Percentiles rank a stretch among this genome's conserved stretches.
These are phyloP conservation scores for Centrapalus pauciflorus DNA, from an alignment of 129 eudicot species.

Conservation along the genomic window DNA sequence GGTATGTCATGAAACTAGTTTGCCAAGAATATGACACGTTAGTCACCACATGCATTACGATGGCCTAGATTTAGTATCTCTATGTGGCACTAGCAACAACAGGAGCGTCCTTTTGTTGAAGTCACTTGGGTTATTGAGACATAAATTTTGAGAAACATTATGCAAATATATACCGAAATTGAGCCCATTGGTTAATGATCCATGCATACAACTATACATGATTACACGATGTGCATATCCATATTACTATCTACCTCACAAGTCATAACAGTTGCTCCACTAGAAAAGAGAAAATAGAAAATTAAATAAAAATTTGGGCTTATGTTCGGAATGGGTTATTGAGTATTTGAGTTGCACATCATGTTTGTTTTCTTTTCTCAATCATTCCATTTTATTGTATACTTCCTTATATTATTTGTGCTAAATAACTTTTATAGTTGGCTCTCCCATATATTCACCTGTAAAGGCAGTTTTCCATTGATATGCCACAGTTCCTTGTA, in stretches of 20 bases:
- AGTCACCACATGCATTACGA: background rate
- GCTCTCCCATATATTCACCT: background rate
- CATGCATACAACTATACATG: background rate
- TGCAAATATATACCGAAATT: background rate
- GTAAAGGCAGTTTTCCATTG: background rate
- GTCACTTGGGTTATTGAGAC: background rate
- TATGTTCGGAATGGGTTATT: background rate
- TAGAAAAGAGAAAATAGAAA: background rate
- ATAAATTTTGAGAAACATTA: background rate
- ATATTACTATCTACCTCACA: background rate
- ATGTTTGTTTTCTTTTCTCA: background rate
- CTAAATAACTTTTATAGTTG: background rate
- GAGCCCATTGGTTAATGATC: background rate
- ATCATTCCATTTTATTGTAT: background rate
- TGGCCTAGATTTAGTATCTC: background rate
- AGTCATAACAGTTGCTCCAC: background rate
- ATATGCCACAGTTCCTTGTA: background rate
- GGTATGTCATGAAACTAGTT: constrained; percentile 55
- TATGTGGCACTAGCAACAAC: background rate
- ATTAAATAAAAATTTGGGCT: background rate
- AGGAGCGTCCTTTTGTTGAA: background rate
- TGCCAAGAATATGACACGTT: constrained; percentile 15
- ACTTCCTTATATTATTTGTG: background rate
- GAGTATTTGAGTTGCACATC: constrained; percentile 12
- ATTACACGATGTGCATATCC: constrained; percentile 7